Conservation (phyloP, 768 basidiomycete species). For the Basidioascus undulatus region DNA sequence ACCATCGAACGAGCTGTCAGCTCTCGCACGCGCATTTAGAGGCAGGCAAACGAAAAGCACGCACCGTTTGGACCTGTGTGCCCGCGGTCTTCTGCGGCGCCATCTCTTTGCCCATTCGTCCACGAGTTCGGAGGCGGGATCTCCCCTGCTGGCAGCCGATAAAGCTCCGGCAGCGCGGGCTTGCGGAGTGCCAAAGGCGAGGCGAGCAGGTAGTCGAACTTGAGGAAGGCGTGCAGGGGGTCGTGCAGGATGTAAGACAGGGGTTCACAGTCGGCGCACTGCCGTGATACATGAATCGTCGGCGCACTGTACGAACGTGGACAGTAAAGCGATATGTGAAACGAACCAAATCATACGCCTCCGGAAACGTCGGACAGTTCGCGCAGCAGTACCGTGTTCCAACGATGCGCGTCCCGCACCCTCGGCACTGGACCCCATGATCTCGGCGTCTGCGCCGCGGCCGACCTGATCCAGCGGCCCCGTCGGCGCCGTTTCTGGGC, state of each 20-base stretch:
- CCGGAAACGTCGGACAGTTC: slow-evolving; percentile 53
- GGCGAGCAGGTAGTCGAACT: slow-evolving; percentile 54
- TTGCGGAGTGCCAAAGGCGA: slow-evolving; percentile 28
- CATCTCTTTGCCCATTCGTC: slow-evolving; percentile 5
- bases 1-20: slow-evolving; percentile 1
- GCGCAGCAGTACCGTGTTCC: slow-evolving; percentile 76
- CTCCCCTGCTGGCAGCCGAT: slow-evolving; percentile 12
- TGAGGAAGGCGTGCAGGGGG: slow-evolving; percentile 68
- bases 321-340: neutral
- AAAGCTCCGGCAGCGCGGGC: slow-evolving; percentile 33
- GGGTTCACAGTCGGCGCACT: slow-evolving; percentile 64
- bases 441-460: no score
- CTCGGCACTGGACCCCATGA: no score
- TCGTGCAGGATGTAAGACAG: slow-evolving; percentile 58
- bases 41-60: neutral
- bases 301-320: no score
- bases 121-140: slow-evolving; percentile 15
- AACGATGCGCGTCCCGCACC: slow-evolving; percentile 41
- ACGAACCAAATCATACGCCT: slow-evolving; percentile 47
- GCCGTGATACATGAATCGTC: no score
- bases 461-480: no score
- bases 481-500: no score
- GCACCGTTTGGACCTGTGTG: neutral
- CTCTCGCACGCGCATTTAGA: slow-evolving; percentile 1
- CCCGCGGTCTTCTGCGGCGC: neutral